These are phyloP conservation scores for Streptanthus diversifolius DNA, from an alignment of 345 rosid genomes.

Conservation along the genomic window DNA sequence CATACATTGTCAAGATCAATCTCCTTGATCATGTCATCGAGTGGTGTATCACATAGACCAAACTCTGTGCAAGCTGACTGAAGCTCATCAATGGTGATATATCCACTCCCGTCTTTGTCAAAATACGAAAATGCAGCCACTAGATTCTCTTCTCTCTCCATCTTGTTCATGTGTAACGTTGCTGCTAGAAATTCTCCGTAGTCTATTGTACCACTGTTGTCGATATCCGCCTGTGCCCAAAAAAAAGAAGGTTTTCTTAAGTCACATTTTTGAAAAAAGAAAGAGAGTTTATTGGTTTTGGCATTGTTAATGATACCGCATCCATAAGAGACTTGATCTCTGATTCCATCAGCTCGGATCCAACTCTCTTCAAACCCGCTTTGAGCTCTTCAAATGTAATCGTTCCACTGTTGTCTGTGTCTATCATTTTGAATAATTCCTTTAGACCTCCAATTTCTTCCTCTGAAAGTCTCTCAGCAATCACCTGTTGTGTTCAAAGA, in stretches of 20 bases:
- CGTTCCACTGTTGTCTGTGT: slow-evolving; percentile 84
- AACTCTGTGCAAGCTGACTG: slow-evolving; percentile 94
- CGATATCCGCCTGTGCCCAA: slow-evolving; percentile 78
- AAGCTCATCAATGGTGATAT: slow-evolving; percentile 90
- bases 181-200: slow-evolving; percentile 98
- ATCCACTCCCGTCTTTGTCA: slow-evolving; percentile 93
- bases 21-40: slow-evolving; percentile 84
- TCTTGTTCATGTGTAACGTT: slow-evolving; percentile 86
- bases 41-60: slow-evolving; percentile 72
- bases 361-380: slow-evolving; percentile 74
- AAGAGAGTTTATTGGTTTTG: neutral
- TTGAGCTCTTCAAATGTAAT: slow-evolving; percentile 94
- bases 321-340: slow-evolving; percentile 94
- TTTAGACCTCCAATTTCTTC: slow-evolving; percentile 96
- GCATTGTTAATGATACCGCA: slow-evolving; percentile 46
- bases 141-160: slow-evolving; percentile 89
- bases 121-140: slow-evolving; percentile 85
- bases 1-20: slow-evolving; percentile 86
- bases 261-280: neutral
- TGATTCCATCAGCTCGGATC: slow-evolving; percentile 86
- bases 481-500: slow-evolving; percentile 50
- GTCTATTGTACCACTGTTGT: slow-evolving; percentile 84
- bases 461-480: slow-evolving; percentile 95
- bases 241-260: neutral
- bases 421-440: slow-evolving; percentile 93